Base-by-base conservation (phyloP, 2,329 filamentous ascomycete genomes). In the Ceratocystis variospora region DNA sequence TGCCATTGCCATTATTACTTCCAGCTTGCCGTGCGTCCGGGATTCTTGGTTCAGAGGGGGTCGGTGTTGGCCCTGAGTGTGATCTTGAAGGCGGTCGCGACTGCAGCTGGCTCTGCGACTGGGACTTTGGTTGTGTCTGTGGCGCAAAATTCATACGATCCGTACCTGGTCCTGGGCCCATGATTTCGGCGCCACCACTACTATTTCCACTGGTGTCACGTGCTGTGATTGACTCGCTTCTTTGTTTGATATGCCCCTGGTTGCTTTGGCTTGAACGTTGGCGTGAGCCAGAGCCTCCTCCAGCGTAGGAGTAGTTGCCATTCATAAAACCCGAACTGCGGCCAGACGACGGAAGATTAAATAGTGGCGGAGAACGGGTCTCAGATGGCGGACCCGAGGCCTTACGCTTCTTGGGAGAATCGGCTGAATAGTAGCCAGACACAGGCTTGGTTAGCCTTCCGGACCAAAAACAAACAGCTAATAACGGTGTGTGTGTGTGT, bases 371-470 rank as follows among this genome's bases (percentile, higher is more conserved):
- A 31, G 68, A 62, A 17, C 66, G 78, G 78, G 53, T 77, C 74
- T 67, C 80, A 75, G 50, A 76, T 76, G 66, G 79, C 55, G 80
- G 77, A 61, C 82, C 82, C 50, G 80, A 80, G 65, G 88, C 86
- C 77, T 96, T 96, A 72, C 91, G 87, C 79, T 96, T 96, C 74
- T 88, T 89, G 41, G 90, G 90, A 69, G 88, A 90, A 74, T 88
- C 88, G 73, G 85, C 79, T 82, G 84, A 75, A 85, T 81, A 72
- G 33, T 33, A 59, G 55, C 55, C 55, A 66, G 62, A 37, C 28
- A 31, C 45, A 71, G 69, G 71, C 68, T 70, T 72, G 55, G 73
- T 77, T 75, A 77, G 76, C 74, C 72, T 74, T 59, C 55, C 25
- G 59, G 5, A 63, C 41, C 75, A 53, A 62, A 62, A 55, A 45